phyloP scores from a whole-genome alignment of 768 basidiomycete species.

The Cystofilobasidium ferigula region DNA sequence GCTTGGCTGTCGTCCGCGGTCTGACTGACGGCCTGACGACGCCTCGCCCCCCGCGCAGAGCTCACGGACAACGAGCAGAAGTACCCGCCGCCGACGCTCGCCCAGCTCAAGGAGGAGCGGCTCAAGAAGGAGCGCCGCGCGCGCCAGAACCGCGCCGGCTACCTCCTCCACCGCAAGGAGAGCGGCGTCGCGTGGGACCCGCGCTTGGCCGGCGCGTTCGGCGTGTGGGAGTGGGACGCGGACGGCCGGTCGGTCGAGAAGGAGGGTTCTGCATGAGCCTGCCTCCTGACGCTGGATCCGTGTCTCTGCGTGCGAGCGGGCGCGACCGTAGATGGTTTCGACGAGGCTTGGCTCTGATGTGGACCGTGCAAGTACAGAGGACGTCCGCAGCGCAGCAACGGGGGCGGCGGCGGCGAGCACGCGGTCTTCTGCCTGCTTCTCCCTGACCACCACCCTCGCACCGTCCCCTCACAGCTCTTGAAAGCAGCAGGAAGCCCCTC shows the following conservation, averaged over 20 bases:
- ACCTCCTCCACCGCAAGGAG: slow-evolving; percentile 5
- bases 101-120: slow-evolving; percentile 15
- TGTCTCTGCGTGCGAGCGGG: no score
- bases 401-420: no score
- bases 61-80: slow-evolving; percentile 19
- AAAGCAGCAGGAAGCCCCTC: no score
- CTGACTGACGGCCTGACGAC: background rate
- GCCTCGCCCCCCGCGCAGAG: background rate
- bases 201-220: background rate
- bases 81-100: slow-evolving; percentile 15
- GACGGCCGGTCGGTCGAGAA: background rate
- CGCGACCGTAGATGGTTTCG: no score
- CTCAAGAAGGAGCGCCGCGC: slow-evolving; percentile 22
- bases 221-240: slow-evolving; percentile 12
- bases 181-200: slow-evolving; percentile 18
- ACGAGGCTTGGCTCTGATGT: no score
- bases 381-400: no score
- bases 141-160: slow-evolving; percentile 15
- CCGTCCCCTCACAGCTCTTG: no score
- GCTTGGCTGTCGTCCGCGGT: background rate
- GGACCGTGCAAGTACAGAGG: no score
- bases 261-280: no score
- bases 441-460: no score
- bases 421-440: no score
- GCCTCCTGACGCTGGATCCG: no score